Evolutionary conservation across 306 rosid genomes (phyloP), one percentile per base, ranked within the genome.

Genomic region (Vigna mungo): DNA sequence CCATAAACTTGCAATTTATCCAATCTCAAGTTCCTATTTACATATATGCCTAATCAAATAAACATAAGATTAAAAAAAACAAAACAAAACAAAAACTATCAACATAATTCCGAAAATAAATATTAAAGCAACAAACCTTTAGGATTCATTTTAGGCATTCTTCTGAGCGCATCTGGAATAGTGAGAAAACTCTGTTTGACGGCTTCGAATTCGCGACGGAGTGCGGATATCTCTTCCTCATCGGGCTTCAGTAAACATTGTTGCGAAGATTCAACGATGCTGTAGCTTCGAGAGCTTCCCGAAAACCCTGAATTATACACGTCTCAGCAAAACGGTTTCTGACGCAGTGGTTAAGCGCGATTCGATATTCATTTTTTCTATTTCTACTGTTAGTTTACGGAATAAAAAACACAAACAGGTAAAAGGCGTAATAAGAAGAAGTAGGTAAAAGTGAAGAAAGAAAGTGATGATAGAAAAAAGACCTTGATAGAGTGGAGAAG

Each of bases 1-100:
- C 98, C 98, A 64, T 88, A 94, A 84, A 94, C 98, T 81, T 92
- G 90, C 82, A 92, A 80, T 53, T 68, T 79, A 78, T 94, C 98
- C 85, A 94, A 68, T 59, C 97, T 88, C 76, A 95, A 59, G 82
- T 89, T 95, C 68, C 92, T 95, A 71, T 95, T 95, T 65, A 81
- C 97, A 82, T 95, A 95, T 74, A 92, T 95, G 71, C 96, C 98
- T 95, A 84, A 78, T 78, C 51, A 78, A 84, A 37, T 7, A 54
- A 21, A 78, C 2, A 34, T 61, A 15, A 16, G 11, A 52, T 52
- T 53, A 53, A 54, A 32, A 27, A 30, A 4, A 34, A 34, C 39
- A 47, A 54, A 41, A 25, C 0, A 18, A 44, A 74, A 8, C 5
- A 21, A 70, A 49, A 18, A 34, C 0, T 2, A 60, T 89, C 72